Conservation (phyloP, 345 rosid species). For the Hibiscus mutabilis region DNA sequence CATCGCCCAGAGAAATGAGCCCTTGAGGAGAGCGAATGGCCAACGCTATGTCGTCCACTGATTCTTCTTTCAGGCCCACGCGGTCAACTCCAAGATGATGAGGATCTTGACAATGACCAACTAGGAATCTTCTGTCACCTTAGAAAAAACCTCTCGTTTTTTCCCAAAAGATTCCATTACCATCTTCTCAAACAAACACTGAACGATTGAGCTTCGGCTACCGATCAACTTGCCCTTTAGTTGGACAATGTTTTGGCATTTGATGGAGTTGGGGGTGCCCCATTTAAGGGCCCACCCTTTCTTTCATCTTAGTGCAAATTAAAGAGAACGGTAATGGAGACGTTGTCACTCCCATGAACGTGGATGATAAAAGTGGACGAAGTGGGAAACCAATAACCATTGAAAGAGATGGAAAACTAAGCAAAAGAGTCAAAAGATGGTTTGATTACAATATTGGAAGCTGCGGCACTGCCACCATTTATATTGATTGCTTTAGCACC, state of each 20-base stretch:
- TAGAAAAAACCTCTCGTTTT: constrained; percentile 18
- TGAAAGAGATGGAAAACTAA: not conserved
- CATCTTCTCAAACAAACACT: not conserved
- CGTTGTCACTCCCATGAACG: constrained; percentile 26
- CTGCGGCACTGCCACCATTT: not conserved
- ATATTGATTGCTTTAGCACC: not conserved
- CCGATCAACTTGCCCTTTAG: constrained; percentile 1
- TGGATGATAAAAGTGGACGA: constrained; percentile 16
- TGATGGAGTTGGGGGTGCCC: constrained; percentile 6
- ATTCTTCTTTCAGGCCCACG: constrained; percentile 24
- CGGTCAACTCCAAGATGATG: constrained; percentile 7
- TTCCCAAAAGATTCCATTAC: constrained; percentile 4
- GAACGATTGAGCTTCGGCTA: not conserved
- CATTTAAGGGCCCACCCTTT: constrained; percentile 10
- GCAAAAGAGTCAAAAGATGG: constrained; percentile 18
- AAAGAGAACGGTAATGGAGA: constrained; percentile 18
- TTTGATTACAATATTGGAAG: constrained; percentile 11
- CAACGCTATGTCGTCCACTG: constrained; percentile 32
- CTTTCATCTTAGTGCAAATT: not conserved
- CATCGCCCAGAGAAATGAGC: constrained; percentile 9
- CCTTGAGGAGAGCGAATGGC: constrained; percentile 12
- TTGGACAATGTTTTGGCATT: not conserved
- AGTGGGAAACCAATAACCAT: constrained; percentile 14
- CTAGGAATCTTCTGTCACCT: constrained; percentile 40
- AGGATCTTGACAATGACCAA: constrained; percentile 34